Percentiles rank a stretch among this genome's conserved stretches.
Evolutionary conservation across 2,329 filamentous ascomycete genomes (phyloP).

Genomic region (Triangularia setosa): DNA sequence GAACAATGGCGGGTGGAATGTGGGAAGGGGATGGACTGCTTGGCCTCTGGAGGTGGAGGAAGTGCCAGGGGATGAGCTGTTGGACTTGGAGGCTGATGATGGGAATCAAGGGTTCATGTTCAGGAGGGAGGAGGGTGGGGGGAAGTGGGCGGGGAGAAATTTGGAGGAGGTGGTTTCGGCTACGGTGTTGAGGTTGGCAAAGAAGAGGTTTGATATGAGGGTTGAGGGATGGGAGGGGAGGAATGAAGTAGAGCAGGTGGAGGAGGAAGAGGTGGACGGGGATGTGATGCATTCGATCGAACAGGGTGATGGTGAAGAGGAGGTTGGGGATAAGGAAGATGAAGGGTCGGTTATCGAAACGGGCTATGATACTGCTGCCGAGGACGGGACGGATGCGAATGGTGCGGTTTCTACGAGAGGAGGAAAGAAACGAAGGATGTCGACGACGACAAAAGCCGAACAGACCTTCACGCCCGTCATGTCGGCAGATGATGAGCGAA

Average conservation of each 20-base stretch:
- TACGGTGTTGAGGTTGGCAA: slow-evolving; percentile 61
- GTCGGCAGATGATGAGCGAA: slow-evolving; percentile 67
- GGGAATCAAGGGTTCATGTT: slow-evolving; percentile 51
- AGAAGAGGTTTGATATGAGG: slow-evolving; percentile 55
- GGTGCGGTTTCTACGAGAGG: neutral
- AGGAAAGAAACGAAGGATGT: slow-evolving; percentile 3
- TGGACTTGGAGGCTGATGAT: slow-evolving; percentile 38
- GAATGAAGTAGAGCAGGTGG: neutral
- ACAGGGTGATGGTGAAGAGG: slow-evolving; percentile 8
- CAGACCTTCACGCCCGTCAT: slow-evolving; percentile 47
- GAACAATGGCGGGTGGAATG: slow-evolving; percentile 23
- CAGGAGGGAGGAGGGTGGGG: slow-evolving; percentile 38
- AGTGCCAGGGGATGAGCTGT: slow-evolving; percentile 57
- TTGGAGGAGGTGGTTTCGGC: slow-evolving; percentile 70
- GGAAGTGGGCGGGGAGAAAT: slow-evolving; percentile 49
- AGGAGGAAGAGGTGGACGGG: neutral
- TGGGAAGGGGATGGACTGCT: slow-evolving; percentile 54
- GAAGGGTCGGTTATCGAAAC: neutral
- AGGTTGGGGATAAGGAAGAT: slow-evolving; percentile 6
- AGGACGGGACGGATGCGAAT: neutral
- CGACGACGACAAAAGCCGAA: slow-evolving; percentile 10
- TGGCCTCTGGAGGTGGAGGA: slow-evolving; percentile 69
- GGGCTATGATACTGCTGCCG: neutral
- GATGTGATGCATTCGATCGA: slow-evolving; percentile 12
- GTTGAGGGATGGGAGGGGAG: neutral